phyloP scores from a whole-genome alignment of 345 rosid genomes.

The Populus deltoides region DNA sequence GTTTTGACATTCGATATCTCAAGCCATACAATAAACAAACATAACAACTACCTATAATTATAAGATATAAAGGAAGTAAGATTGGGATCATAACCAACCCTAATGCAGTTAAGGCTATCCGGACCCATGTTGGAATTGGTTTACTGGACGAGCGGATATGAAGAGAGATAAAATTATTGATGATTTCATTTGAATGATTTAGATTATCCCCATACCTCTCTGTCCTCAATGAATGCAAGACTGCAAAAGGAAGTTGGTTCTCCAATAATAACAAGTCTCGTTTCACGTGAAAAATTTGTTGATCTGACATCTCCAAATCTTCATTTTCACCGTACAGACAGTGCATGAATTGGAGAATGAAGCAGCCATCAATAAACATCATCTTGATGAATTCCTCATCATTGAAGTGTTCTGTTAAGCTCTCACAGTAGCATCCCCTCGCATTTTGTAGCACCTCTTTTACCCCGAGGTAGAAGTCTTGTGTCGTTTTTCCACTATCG shows the following conservation, averaged over 20 bases:
- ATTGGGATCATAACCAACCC: no score
- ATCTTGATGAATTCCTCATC: neutral
- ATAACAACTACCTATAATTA: no score
- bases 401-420: no score
- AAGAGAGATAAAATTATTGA: neutral
- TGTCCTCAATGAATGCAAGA: slow-evolving; percentile 9
- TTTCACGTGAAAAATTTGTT: neutral
- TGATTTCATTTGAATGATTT: neutral
- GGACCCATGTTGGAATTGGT: no score
- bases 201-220: no score
- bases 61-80: neutral
- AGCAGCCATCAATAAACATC: neutral
- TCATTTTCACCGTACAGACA: rapidly evolving
- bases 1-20: no score
- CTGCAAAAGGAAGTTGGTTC: slow-evolving; percentile 24
- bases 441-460: no score
- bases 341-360: neutral
- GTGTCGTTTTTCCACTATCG: rapidly evolving
- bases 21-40: no score
- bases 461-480: rapidly evolving
- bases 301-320: neutral
- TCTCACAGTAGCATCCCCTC: neutral
- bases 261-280: slow-evolving; percentile 29
- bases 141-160: no score
- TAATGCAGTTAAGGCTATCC: no score